Base-by-base conservation (phyloP, 1,139 yeast species). In the Geotrichum fermentans region DNA sequence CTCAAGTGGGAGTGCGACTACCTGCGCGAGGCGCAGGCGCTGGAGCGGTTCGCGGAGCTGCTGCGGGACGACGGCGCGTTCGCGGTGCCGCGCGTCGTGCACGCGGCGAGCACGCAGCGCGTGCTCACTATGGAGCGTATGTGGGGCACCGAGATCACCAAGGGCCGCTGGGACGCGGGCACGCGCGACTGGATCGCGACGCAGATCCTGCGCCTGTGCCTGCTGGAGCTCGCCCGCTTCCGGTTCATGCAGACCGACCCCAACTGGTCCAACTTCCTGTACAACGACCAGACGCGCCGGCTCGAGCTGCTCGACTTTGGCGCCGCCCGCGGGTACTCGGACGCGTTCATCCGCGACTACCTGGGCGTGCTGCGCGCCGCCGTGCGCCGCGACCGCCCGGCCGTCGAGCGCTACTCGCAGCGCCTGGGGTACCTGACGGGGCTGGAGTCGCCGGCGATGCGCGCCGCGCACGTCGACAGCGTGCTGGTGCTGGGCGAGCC, bases 221-320 rank as follows among this genome's bases (percentile, higher is more conserved):
- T 92, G 45, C 72, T 78, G 58, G 99, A 92, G 67, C 84, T 94
- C 62, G 88, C 88, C 29, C 73, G 78, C 58, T 90, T 84, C 72
- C 78, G 77, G 61, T 92, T 84, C 69, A 92, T 92, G 99, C 99
- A 92, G 69, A 90, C 98, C 1, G 99, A 92, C 68, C 99, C 99
- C 43, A 92, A 92, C 68, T 94, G 98, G 98, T 97, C 98, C 45
- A 92, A 92, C 66, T 94, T 94, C 69, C 71, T 94, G 54, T 89
- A 85, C 71, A 89, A 90, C 62, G 74, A 73, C 37, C 58, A 71
- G 20, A 78, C 85, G 2, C 66, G 73, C 38, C 80, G 83, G 66
- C 79, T 92, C 53, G 97, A 90, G 66, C 73, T 92, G 52, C 73
- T 92, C 52, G 98, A 92, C 68, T 92, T 92, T 68, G 99, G 98